Base-by-base conservation (phyloP, 139 green algal genomes). In the Trebouxia sp. region DNA sequence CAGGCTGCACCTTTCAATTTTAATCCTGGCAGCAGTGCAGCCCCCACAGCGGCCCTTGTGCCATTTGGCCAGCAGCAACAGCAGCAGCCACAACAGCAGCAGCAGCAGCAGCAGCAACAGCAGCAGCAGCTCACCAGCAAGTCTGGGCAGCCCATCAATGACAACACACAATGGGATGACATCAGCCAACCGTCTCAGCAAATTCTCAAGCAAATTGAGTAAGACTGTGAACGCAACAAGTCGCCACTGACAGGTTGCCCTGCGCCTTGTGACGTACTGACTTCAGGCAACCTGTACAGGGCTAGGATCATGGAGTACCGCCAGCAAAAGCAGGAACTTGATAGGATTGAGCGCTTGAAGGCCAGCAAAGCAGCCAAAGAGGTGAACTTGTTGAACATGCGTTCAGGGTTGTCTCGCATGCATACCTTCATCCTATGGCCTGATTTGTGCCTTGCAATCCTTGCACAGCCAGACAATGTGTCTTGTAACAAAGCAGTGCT, bases 121-220 rank as follows among this genome's bases (percentile, higher is more conserved):
- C 53, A 47, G 17, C 32, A 24, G 7, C 42, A 76, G 26, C 82
- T 90, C 28, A 17, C 65, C 24, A 88, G 80, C 47, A 91, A 88
- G 48, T 84, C 90, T 37, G 58, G 62, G 8, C 47, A 82, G 38
- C 85, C 85, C 41, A 62, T 91, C 53, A 85, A 65, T 30, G 85
- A 90, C 77, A 79, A 26, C 80, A 88, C 75, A 72, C 87, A 88
- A 43, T 90, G 87, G 87, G 87, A 90, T 17, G 87, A 90, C 65
- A 66, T 90, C 41, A 83, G 67, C 56, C 84, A 86, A 5, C 80
- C 83, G 51, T 80, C 75, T 11, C 85, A 90, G 77, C 65, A 86
- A 28, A 80, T 83, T 55, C 84, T 90, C 26, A 32, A 82, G 26
- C 65, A 90, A 45, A 79, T 90, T 11, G 87, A 90, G 84, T 88